Conservation (phyloP, 2,329 filamentous ascomycete species). For the Colletotrichum agaves region DNA sequence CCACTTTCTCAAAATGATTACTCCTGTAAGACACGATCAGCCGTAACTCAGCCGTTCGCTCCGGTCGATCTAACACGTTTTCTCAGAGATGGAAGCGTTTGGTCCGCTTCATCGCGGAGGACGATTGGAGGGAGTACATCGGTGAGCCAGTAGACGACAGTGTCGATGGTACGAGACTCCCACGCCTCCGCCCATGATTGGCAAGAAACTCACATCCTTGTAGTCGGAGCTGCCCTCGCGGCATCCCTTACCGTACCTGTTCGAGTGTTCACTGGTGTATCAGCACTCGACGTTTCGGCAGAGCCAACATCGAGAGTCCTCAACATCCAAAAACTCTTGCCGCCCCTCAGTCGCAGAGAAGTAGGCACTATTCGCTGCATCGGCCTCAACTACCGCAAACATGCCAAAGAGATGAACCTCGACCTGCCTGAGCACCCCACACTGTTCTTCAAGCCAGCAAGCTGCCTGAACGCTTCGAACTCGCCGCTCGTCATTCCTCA, state of each 20-base stretch:
- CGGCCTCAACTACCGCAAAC: constrained; percentile 55
- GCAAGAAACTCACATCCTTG: not conserved
- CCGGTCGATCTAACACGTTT: too few species aligned
- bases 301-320: constrained; percentile 45
- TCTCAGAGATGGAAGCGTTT: constrained; percentile 40
- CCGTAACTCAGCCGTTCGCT: rapidly evolving
- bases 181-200: not conserved
- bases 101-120: constrained; percentile 42
- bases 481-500: constrained; percentile 56
- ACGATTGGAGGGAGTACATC: constrained; percentile 41
- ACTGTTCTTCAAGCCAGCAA: constrained; percentile 57
- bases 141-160: constrained; percentile 41
- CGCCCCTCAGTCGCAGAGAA: constrained; percentile 58
- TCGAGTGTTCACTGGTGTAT: constrained; percentile 38
- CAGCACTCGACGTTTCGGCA: constrained; percentile 43
- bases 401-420: constrained; percentile 46
- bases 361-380: constrained; percentile 66
- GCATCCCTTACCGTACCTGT: constrained; percentile 34
- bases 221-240: constrained; percentile 41
- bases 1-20: constrained; percentile 12
- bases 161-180: constrained; percentile 37
- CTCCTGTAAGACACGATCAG: constrained; percentile 6
- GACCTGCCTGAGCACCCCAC: constrained; percentile 39
- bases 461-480: constrained; percentile 53
- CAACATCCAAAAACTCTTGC: constrained; percentile 34